Percentiles rank a stretch among this genome's conserved stretches.
Conservation (phyloP, 306 rosid species). For the Rosa multiflora region DNA sequence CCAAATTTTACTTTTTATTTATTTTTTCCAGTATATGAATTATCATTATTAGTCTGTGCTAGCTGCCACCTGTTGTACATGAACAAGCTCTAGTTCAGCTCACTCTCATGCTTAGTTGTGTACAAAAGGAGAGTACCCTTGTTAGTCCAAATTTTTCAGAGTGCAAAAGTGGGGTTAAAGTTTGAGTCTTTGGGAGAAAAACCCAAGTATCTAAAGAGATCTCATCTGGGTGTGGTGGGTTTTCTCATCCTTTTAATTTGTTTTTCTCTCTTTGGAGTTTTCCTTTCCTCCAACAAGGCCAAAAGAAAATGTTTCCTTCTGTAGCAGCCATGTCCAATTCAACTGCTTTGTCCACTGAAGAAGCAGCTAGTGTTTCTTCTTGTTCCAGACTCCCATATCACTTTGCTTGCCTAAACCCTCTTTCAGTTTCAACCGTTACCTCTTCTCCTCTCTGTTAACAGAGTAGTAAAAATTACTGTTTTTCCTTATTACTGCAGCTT, state of each 20-base stretch:
- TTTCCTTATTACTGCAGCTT: too few relatives aligned
- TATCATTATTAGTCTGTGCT: neutral
- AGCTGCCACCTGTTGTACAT: conserved; percentile 13
- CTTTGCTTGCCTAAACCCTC: conserved; percentile 43
- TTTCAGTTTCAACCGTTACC: conserved; percentile 36
- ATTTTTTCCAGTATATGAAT: conserved; percentile 35
- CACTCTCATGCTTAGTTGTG: conserved; percentile 9
- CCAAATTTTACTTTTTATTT: neutral
- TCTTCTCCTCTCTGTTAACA: conserved; percentile 1
- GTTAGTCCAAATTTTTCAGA: neutral
- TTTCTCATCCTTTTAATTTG: conserved; percentile 14
- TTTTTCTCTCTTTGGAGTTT: conserved; percentile 52
- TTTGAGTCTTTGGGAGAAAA: neutral
- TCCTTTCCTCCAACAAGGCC: conserved; percentile 37
- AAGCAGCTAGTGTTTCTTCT: conserved; percentile 59
- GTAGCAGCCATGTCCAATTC: conserved; percentile 64
- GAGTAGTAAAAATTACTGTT: too few relatives aligned
- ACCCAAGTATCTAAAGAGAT: conserved; percentile 35
- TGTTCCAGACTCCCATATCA: conserved; percentile 50
- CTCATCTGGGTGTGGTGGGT: conserved; percentile 2
- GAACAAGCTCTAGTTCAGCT: conserved; percentile 5
- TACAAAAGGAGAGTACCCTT: conserved; percentile 1
- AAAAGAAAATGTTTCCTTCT: conserved; percentile 47
- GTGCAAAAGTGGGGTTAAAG: conserved; percentile 22
- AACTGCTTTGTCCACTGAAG: conserved; percentile 59